Percentiles rank a stretch among this genome's conserved stretches.
Conservation (phyloP, 257 asterid species). For the Coffea canephora region DNA sequence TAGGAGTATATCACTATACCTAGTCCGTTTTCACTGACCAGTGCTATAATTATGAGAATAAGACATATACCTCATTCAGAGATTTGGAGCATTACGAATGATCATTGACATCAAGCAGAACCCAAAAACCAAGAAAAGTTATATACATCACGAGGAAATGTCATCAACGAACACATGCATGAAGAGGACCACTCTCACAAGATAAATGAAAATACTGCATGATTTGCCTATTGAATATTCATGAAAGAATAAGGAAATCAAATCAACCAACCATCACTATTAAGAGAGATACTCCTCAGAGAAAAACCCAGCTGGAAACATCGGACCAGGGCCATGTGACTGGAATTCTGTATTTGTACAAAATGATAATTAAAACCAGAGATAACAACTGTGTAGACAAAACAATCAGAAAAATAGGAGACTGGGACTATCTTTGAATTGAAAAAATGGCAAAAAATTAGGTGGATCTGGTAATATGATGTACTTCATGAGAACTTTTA, state of each 20-base stretch:
- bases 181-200: background rate
- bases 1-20: background rate
- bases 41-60: background rate
- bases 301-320: slow-evolving; percentile 53
- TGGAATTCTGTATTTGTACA: slow-evolving; percentile 36
- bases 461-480: background rate
- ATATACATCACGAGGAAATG: background rate
- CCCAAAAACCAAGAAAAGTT: background rate
- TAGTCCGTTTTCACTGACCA: background rate
- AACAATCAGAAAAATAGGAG: background rate
- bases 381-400: slow-evolving; percentile 1
- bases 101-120: background rate
- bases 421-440: background rate
- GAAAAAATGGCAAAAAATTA: background rate
- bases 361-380: background rate
- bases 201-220: background rate
- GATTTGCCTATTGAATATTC: background rate
- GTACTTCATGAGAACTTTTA: background rate
- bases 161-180: background rate
- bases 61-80: background rate
- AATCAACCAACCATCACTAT: slow-evolving; percentile 39
- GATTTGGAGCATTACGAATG: background rate
- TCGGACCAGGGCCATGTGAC: slow-evolving; percentile 43
- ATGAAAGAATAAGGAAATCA: background rate
- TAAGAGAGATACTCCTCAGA: slow-evolving; percentile 39